Percentiles rank a stretch among this genome's conserved stretches.
Evolutionary conservation across 495 filamentous ascomycete species (phyloP).

Genomic region (Astrothelium subdiscretum): DNA sequence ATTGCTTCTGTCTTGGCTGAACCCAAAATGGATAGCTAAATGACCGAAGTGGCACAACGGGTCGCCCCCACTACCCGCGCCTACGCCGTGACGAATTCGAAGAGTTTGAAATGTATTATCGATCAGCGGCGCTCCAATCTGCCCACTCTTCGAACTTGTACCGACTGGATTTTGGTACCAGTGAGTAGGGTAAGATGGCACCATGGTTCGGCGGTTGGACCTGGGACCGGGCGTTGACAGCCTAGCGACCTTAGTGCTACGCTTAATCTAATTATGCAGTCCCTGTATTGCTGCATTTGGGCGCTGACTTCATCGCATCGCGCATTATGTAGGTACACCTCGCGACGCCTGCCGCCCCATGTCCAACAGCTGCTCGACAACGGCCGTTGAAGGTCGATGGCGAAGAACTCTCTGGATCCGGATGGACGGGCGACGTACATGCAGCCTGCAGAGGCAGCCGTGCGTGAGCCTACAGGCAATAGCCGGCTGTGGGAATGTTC

Average conservation of each 20-base stretch:
- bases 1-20: background rate
- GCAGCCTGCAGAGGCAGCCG: background rate
- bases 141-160: background rate
- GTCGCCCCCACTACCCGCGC: background rate
- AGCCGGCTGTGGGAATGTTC: background rate
- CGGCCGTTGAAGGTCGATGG: no score
- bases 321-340: background rate
- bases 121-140: background rate
- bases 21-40: background rate
- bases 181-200: background rate
- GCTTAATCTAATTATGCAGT: background rate
- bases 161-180: background rate
- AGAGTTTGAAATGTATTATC: background rate
- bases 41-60: background rate
- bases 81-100: background rate
- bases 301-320: background rate
- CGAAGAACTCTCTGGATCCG: background rate
- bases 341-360: background rate
- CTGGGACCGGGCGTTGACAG: background rate
- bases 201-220: background rate
- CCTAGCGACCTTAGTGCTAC: background rate
- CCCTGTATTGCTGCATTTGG: background rate
- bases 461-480: background rate
- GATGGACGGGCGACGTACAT: background rate
- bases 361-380: no score